A percentile compares a stretch with the other conserved stretches of the same genome.
These are phyloP conservation scores for Mercurialis annua DNA, from an alignment of 345 rosid genomes.

Conservation along the genomic window DNA sequence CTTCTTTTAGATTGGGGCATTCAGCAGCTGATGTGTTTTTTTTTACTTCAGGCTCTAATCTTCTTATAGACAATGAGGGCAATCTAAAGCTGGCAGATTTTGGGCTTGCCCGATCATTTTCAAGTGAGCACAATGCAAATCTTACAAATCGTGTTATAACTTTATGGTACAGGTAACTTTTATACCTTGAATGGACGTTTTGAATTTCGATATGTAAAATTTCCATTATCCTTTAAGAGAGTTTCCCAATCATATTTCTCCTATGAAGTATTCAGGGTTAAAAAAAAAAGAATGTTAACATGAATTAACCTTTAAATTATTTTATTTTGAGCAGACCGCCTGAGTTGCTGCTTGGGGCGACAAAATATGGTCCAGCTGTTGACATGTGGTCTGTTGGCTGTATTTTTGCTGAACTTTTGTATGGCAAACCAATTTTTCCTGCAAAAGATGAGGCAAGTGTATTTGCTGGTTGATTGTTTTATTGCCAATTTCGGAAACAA, in stretches of 20 bases:
- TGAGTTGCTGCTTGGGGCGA: constrained; percentile 87
- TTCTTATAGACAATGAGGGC: constrained; percentile 87
- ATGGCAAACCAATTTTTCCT: constrained; percentile 87
- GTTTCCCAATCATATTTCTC: not conserved
- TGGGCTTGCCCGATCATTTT: constrained; percentile 84
- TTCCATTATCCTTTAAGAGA: not conserved
- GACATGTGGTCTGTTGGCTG: constrained; percentile 99
- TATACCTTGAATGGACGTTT: not conserved
- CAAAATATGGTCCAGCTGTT: constrained; percentile 92
- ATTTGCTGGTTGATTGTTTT: too few species aligned
- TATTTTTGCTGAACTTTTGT: constrained; percentile 85
- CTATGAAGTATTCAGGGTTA: not conserved
- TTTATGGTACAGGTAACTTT: constrained; percentile 79
- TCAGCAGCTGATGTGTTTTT: constrained; percentile 8
- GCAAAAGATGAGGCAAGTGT: constrained; percentile 75
- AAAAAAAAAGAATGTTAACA: not conserved
- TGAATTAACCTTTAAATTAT: not conserved
- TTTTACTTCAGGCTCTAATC: constrained; percentile 72
- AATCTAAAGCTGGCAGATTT: constrained; percentile 93
- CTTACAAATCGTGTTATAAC: constrained; percentile 91
- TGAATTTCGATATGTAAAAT: not conserved
- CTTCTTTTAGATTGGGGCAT: not conserved
- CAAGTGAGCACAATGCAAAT: constrained; percentile 64
- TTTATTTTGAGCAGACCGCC: constrained; percentile 61
- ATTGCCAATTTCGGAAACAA: too few species aligned